Conservation (phyloP, 441 rosid genomes). For the Syzygium syzygioides region DNA sequence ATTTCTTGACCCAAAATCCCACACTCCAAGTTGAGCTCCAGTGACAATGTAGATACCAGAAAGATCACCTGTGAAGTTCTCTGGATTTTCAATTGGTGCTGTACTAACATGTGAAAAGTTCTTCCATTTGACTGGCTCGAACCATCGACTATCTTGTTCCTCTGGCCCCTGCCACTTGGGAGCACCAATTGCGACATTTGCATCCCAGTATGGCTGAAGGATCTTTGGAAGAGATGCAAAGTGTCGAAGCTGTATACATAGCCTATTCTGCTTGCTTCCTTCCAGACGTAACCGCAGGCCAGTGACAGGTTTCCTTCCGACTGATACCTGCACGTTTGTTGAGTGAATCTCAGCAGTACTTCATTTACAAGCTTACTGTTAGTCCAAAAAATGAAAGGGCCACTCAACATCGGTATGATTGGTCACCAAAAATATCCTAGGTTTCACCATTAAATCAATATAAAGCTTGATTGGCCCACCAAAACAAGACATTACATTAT, state of each 20-base stretch:
- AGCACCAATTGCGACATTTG: constrained; percentile 59
- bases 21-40: constrained; percentile 74
- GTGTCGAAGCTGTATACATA: constrained; percentile 51
- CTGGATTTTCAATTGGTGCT: constrained; percentile 60
- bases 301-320: constrained; percentile 68
- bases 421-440: not conserved
- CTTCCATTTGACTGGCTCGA: constrained; percentile 78
- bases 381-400: not conserved
- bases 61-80: constrained; percentile 42
- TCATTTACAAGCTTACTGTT: not conserved
- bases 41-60: constrained; percentile 54
- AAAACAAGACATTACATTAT: not conserved
- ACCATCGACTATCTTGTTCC: constrained; percentile 85
- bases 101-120: constrained; percentile 76
- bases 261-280: constrained; percentile 52
- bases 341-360: constrained; percentile 1
- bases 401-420: not conserved
- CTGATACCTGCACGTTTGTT: constrained; percentile 42
- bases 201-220: constrained; percentile 58
- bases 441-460: not conserved
- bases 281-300: constrained; percentile 48
- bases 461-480: not conserved
- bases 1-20: constrained; percentile 74
- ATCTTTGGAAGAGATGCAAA: constrained; percentile 57
- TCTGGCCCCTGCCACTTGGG: constrained; percentile 81